These are phyloP conservation scores for Bryoerythrophyllum caledonicum DNA, from an alignment of 225 moss, liverwort and hornwort genomes.

Conservation along the genomic window DNA sequence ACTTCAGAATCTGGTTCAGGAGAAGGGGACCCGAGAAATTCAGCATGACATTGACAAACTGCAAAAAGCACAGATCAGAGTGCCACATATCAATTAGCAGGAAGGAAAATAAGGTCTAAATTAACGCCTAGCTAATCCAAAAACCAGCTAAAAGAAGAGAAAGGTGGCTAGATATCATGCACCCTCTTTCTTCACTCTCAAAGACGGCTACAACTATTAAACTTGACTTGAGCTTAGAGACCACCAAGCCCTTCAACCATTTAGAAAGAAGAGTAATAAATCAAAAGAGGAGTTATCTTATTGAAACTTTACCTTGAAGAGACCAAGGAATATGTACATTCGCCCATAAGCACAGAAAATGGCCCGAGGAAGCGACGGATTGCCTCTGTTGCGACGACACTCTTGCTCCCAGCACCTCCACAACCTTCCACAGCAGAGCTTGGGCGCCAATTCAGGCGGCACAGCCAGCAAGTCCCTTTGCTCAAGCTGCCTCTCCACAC, in stretches of 20 bases:
- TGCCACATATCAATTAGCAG: not conserved
- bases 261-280: too few relatives aligned
- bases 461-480: constrained; percentile 70
- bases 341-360: constrained; percentile 69
- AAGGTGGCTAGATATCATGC: too few relatives aligned
- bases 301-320: constrained; percentile 54
- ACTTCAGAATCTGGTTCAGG: constrained; percentile 59
- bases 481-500: constrained; percentile 69
- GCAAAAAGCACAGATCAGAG: constrained; percentile 30
- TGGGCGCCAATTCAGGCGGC: constrained; percentile 68
- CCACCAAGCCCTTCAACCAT: too few relatives aligned
- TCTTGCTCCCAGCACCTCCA: constrained; percentile 79
- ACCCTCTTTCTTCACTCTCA: too few relatives aligned
- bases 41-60: constrained; percentile 50
- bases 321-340: constrained; percentile 62
- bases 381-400: constrained; percentile 26
- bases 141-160: too few relatives aligned
- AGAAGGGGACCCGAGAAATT: constrained; percentile 53
- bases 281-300: too few relatives aligned
- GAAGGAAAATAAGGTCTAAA: not conserved
- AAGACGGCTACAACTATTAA: too few relatives aligned
- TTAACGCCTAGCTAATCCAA: too few relatives aligned
- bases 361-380: constrained; percentile 70
- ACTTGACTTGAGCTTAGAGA: too few relatives aligned
- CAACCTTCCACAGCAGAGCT: constrained; percentile 70